Conservation (phyloP, 75 land plant genomes). For the Selaginella moellendorffii region DNA sequence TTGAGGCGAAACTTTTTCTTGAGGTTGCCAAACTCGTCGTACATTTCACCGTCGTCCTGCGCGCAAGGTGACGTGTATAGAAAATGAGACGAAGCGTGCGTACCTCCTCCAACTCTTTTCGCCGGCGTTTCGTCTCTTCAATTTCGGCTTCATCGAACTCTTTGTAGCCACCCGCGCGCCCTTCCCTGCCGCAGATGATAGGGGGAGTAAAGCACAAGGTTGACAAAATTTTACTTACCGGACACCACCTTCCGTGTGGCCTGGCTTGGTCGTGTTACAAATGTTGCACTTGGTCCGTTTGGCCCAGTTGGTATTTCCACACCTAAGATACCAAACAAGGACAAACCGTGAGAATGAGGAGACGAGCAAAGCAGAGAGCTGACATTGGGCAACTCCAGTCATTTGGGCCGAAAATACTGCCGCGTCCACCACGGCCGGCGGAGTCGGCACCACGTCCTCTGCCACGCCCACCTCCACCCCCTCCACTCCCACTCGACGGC, state of each 20-base stretch:
- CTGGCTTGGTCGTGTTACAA: slow-evolving; percentile 90
- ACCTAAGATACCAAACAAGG: slow-evolving; percentile 44
- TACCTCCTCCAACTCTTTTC: slow-evolving; percentile 80
- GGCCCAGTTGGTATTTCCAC: slow-evolving; percentile 97
- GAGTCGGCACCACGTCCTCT: slow-evolving; percentile 46
- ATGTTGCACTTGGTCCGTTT: slow-evolving; percentile 89
- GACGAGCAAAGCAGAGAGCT: slow-evolving; percentile 14
- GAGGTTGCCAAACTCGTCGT: slow-evolving; percentile 92
- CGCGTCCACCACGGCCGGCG: slow-evolving; percentile 34
- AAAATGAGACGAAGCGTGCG: not conserved
- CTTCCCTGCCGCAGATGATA: too few species aligned
- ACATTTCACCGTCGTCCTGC: slow-evolving; percentile 97
- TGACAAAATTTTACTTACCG: slow-evolving; percentile 30
- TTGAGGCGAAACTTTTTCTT: slow-evolving; percentile 88
- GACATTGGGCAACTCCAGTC: slow-evolving; percentile 98
- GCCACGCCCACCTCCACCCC: slow-evolving; percentile 39
- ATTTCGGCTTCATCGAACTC: slow-evolving; percentile 94
- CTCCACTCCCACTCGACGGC: slow-evolving; percentile 43
- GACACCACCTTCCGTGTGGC: slow-evolving; percentile 89
- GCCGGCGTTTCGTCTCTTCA: slow-evolving; percentile 70
- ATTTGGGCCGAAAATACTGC: slow-evolving; percentile 93
- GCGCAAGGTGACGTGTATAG: not conserved
- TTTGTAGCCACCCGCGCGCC: slow-evolving; percentile 92
- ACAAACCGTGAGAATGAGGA: too few species aligned
- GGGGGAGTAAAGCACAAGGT: not conserved